These are phyloP conservation scores for Naganishia sp. DNA, from an alignment of 1,284 basidiomycete species.

Conservation along the genomic window DNA sequence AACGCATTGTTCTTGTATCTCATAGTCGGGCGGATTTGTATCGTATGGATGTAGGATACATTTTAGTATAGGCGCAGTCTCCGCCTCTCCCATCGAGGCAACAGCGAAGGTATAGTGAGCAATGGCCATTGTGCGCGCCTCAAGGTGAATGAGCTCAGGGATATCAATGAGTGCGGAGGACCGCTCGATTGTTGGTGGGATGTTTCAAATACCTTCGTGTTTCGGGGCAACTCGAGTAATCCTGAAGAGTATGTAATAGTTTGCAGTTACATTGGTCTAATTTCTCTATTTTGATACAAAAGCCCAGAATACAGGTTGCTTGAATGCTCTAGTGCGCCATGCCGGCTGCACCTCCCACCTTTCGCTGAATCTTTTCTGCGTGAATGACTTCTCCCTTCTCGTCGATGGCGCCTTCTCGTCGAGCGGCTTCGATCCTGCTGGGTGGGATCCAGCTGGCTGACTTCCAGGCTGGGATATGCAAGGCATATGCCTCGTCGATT, in stretches of 20 bases:
- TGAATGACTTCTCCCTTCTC: constrained; percentile 22
- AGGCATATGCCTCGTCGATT: constrained; percentile 72
- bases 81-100: too few species aligned
- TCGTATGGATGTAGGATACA: constrained; percentile 6
- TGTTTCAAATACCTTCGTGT: too few species aligned
- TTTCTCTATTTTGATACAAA: constrained; percentile 18
- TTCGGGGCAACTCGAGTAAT: too few species aligned
- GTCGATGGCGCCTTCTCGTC: constrained; percentile 15
- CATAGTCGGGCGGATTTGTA: constrained; percentile 17
- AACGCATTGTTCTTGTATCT: constrained; percentile 23
- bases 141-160: too few species aligned
- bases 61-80: too few species aligned
- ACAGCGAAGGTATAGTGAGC: too few species aligned
- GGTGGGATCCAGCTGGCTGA: constrained; percentile 63
- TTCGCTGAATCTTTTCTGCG: constrained; percentile 15
- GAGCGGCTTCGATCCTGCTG: constrained; percentile 19
- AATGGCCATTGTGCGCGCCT: too few species aligned
- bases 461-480: constrained; percentile 66
- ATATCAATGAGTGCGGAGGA: too few species aligned
- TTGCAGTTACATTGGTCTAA: constrained; percentile 1
- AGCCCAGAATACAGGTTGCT: not conserved
- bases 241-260: not conserved
- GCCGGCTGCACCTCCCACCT: constrained; percentile 14
- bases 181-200: too few species aligned
- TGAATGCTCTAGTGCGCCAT: constrained; percentile 6